Percentiles rank a stretch among this genome's conserved stretches.
Conservation (phyloP, 2,329 filamentous ascomycete species). For the Coniochaeta sp. region DNA sequence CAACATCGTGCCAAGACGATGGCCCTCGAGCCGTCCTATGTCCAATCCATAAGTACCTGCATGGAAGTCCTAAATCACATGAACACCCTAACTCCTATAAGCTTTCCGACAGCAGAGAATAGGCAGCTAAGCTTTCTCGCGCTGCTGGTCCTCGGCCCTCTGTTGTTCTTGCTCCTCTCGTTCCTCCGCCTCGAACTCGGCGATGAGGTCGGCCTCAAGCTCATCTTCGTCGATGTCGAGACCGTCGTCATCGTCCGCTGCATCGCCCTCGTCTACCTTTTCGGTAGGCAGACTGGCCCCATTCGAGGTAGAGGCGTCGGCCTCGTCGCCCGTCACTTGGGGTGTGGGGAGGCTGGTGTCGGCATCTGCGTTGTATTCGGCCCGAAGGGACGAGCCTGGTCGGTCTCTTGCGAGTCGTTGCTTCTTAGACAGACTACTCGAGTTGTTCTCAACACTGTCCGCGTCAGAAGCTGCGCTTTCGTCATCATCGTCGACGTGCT, state of each 20-base stretch:
- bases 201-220: slow-evolving; percentile 55
- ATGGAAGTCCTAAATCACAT: not conserved
- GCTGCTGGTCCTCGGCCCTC: slow-evolving; percentile 4
- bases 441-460: slow-evolving; percentile 6
- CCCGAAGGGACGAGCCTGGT: slow-evolving; percentile 38
- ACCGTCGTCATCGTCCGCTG: slow-evolving; percentile 11
- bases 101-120: not conserved
- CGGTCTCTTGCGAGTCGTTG: slow-evolving; percentile 36
- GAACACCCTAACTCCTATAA: not conserved
- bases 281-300: slow-evolving; percentile 15
- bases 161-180: slow-evolving; percentile 9
- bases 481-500: slow-evolving; percentile 11
- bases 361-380: slow-evolving; percentile 21
- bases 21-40: not conserved
- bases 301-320: slow-evolving; percentile 20
- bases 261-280: not conserved
- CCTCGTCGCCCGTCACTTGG: slow-evolving; percentile 32
- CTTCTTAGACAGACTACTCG: slow-evolving; percentile 40
- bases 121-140: slow-evolving; percentile 4
- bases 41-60: not conserved
- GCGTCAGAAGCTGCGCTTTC: slow-evolving; percentile 10
- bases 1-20: not conserved
- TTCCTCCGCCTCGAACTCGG: slow-evolving; percentile 43
- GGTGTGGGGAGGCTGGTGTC: slow-evolving; percentile 31
- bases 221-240: slow-evolving; percentile 44